Base-by-base conservation (phyloP, 108 stramenopile species). In the Asterionellopsis glacialis region DNA sequence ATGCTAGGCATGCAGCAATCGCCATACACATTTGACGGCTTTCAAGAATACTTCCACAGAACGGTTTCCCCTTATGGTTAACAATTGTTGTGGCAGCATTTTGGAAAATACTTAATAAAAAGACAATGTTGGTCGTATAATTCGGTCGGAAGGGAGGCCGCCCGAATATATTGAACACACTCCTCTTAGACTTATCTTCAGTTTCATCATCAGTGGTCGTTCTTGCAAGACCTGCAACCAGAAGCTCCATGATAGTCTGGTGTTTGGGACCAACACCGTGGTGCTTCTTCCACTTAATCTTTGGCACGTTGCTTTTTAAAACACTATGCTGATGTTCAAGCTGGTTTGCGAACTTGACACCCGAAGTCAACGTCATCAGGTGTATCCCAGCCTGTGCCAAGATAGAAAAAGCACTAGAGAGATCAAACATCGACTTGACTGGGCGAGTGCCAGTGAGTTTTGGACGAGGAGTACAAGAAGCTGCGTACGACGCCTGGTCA, bases 61-160 rank as follows among this genome's bases (percentile, higher is more conserved):
- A 86, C 19, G 81, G 81, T 16, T 39, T 53, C 42, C 85, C 85
- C 9, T 50, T 51, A 40, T 86, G 85, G 53, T 75, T 83, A 18
- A 82, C 59, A 25, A 86, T 24, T 10, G 74, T 60, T 51, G 69
- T 65, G 9, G 83, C 66, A 18, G 74, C 73, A 60, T 68, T 80
- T 55, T 86, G 85, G 39, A 81, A 75, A 2, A 86, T 54, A 39
- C 81, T 83, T 11, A 83, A 44, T 39, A 86, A 38, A 41, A 86
- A 83, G 6, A 81, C 85, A n/a, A 57, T 59, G 41, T 86, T 83
- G 7, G 81, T 75, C 24, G 77, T 74, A 38, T 78, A 71, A 51
- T 83, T 86, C 0, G 85, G 85, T 44, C 67, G 73, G 59, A 83
- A 86, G 10, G 77, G 75, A 45, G 68, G 45, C 51, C 77, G 56